phyloP scores from a whole-genome alignment of 1,284 basidiomycete genomes.

The Peniophora sp. region DNA sequence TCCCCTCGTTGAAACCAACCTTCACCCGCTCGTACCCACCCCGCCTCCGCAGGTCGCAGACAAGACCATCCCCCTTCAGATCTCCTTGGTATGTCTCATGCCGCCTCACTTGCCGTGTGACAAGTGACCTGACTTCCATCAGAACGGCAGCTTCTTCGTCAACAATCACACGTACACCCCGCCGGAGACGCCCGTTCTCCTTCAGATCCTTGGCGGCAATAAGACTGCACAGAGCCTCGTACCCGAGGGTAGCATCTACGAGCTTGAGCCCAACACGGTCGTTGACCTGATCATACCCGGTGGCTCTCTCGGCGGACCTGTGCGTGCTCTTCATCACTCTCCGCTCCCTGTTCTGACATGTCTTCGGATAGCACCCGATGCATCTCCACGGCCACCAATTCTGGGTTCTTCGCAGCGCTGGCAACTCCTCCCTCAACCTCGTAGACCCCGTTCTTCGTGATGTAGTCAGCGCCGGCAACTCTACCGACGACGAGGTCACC shows the following conservation, averaged over 20 bases:
- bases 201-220: slow-evolving; percentile 27
- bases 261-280: slow-evolving; percentile 20
- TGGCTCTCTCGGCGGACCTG: slow-evolving; percentile 14
- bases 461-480: slow-evolving; percentile 16
- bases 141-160: slow-evolving; percentile 12
- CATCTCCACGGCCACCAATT: slow-evolving; percentile 31
- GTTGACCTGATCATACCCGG: slow-evolving; percentile 27
- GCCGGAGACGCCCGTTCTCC: slow-evolving; percentile 24
- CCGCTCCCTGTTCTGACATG: not conserved
- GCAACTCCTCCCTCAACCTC: slow-evolving; percentile 26
- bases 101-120: not conserved
- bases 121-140: not conserved
- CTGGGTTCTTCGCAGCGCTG: slow-evolving; percentile 21
- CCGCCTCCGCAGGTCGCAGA: slow-evolving; percentile 11
- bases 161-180: slow-evolving; percentile 18
- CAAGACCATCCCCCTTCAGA: slow-evolving; percentile 6
- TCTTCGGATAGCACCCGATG: slow-evolving; percentile 17
- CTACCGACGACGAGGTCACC: slow-evolving; percentile 16
- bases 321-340: slow-evolving; percentile 4
- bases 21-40: slow-evolving; percentile 1
- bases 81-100: not conserved
- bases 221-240: slow-evolving; percentile 21
- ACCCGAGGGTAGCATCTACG: slow-evolving; percentile 21
- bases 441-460: slow-evolving; percentile 26
- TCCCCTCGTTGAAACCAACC: slow-evolving; percentile 10